Percentiles rank a stretch among this genome's conserved stretches.
Evolutionary conservation across 352 stramenopile species (phyloP).

Genomic region (Pythium insidiosum): DNA sequence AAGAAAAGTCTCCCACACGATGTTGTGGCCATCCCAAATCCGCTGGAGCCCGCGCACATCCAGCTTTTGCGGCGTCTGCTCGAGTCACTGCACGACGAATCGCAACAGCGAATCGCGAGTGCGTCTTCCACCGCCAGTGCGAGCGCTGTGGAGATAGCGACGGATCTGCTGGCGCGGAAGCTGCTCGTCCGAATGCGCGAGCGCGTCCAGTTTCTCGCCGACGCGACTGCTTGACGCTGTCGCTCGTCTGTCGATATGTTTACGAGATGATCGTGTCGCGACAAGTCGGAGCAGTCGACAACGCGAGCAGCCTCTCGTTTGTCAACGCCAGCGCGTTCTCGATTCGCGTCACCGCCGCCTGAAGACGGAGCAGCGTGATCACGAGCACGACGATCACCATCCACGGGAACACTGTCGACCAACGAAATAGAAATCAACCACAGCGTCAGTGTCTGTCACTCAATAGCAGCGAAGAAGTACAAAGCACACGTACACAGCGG

Average conservation of each 20-base stretch:
- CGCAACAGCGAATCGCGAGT: too few relatives aligned
- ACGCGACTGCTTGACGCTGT: not conserved
- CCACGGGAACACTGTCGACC: conserved; percentile 49
- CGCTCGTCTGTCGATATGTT: not conserved
- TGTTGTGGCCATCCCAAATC: conserved; percentile 5
- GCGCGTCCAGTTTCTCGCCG: not conserved
- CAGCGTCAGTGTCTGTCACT: not conserved
- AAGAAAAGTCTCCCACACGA: not conserved
- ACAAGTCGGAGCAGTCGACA: conserved; percentile 14
- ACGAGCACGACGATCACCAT: conserved; percentile 53
- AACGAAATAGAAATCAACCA: not conserved
- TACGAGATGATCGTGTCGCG: not conserved
- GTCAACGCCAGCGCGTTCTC: conserved; percentile 39
- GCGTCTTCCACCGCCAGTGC: too few relatives aligned
- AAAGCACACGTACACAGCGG: not conserved
- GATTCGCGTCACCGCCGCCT: conserved; percentile 51
- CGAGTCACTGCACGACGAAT: conserved; percentile 1
- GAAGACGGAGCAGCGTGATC: conserved; percentile 47
- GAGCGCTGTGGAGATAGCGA: too few relatives aligned
- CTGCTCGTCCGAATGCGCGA: too few relatives aligned
- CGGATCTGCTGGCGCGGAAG: too few relatives aligned
- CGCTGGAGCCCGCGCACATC: not conserved
- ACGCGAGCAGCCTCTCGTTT: conserved; percentile 10
- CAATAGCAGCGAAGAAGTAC: not conserved
- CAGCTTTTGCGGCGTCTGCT: conserved; percentile 1